Percentiles rank a stretch among this genome's conserved stretches.
These are phyloP conservation scores for Paramecium caudatum DNA, from an alignment of 73 alveolate species.

Conservation along the genomic window DNA sequence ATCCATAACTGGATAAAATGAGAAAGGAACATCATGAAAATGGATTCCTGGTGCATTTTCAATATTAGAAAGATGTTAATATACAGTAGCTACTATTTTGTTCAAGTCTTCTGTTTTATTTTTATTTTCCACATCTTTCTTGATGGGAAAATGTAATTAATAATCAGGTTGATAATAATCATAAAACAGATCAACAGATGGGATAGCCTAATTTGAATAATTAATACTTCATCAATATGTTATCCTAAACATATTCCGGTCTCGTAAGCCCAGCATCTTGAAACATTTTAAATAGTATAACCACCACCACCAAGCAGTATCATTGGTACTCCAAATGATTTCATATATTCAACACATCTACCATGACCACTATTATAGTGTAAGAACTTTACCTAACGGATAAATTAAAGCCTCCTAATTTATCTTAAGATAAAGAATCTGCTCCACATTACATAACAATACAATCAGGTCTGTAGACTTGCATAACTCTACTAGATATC, in stretches of 20 bases:
- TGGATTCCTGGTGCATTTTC: slow-evolving; percentile 78
- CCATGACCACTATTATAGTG: slow-evolving; percentile 93
- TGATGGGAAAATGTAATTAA: slow-evolving; percentile 66
- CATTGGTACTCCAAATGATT: slow-evolving; percentile 96
- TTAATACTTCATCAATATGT: slow-evolving; percentile 69
- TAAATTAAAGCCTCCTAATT: slow-evolving; percentile 95
- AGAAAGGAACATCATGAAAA: slow-evolving; percentile 74
- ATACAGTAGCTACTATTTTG: slow-evolving; percentile 60
- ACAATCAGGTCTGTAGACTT: slow-evolving; percentile 93
- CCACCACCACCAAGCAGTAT: slow-evolving; percentile 99
- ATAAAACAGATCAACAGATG: slow-evolving; percentile 70
- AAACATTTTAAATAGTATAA: slow-evolving; percentile 97
- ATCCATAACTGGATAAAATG: slow-evolving; percentile 71
- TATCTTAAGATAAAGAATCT: slow-evolving; percentile 96
- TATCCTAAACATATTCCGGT: slow-evolving; percentile 92
- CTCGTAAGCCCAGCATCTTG: slow-evolving; percentile 99
- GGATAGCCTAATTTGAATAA: slow-evolving; percentile 64
- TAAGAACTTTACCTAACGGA: slow-evolving; percentile 77
- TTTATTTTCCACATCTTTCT: slow-evolving; percentile 69
- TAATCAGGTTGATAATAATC: slow-evolving; percentile 63
- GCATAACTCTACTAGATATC: slow-evolving; percentile 90
- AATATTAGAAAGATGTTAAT: slow-evolving; percentile 37
- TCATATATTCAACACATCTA: slow-evolving; percentile 92
- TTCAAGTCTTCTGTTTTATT: slow-evolving; percentile 74
- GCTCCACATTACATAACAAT: slow-evolving; percentile 98